Conservation (phyloP, 1,139 yeast species). For the Yamadazyma diddensiae region DNA sequence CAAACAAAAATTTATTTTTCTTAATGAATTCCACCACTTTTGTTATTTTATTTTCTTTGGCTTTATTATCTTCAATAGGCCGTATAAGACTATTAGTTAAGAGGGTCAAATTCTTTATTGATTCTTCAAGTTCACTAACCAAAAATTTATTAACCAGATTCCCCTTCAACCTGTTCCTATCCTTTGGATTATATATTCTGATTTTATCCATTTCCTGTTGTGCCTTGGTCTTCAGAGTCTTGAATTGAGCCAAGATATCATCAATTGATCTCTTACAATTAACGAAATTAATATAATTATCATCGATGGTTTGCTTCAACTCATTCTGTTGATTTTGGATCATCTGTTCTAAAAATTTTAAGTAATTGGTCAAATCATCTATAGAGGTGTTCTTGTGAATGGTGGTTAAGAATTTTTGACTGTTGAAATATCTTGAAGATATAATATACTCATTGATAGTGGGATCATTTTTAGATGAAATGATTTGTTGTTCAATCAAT, state of each 20-base stretch:
- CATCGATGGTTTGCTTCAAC: slow-evolving; percentile 63
- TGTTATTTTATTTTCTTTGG: slow-evolving; percentile 57
- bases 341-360: slow-evolving; percentile 56
- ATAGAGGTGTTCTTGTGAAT: slow-evolving; percentile 72
- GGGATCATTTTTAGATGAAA: slow-evolving; percentile 40
- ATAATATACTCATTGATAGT: slow-evolving; percentile 56
- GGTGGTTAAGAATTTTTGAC: slow-evolving; percentile 64
- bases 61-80: slow-evolving; percentile 68
- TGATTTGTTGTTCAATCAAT: slow-evolving; percentile 35
- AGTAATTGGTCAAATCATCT: slow-evolving; percentile 54
- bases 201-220: slow-evolving; percentile 36
- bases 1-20: slow-evolving; percentile 61
- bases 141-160: slow-evolving; percentile 18
- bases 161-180: slow-evolving; percentile 10
- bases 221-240: slow-evolving; percentile 32
- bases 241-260: slow-evolving; percentile 32
- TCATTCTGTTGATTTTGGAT: slow-evolving; percentile 66
- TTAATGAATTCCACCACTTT: slow-evolving; percentile 63
- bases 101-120: slow-evolving; percentile 47
- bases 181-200: slow-evolving; percentile 40
- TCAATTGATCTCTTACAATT: slow-evolving; percentile 63
- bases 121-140: slow-evolving; percentile 38
- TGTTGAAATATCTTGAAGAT: slow-evolving; percentile 69
- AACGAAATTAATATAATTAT: slow-evolving; percentile 73
- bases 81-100: slow-evolving; percentile 69